Evolutionary conservation across 1,284 basidiomycete genomes (phyloP).

Genomic region (Heterobasidion irregulare): DNA sequence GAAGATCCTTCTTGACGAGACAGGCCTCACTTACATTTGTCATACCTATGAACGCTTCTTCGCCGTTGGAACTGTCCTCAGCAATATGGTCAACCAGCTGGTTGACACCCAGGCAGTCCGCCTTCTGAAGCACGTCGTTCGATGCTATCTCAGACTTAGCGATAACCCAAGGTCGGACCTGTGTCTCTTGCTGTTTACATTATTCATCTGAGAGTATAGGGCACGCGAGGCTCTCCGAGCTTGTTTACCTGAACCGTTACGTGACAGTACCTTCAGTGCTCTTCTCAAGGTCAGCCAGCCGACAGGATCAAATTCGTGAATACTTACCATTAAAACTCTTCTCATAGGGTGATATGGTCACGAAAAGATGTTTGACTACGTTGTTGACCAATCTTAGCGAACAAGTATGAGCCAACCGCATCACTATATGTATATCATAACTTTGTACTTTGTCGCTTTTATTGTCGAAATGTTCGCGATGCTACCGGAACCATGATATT

Average conservation of each 20-base stretch:
- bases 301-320: background rate
- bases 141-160: slow-evolving; percentile 93
- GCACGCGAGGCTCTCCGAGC: slow-evolving; percentile 94
- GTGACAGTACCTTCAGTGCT: slow-evolving; percentile 89
- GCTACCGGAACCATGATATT: too few species aligned
- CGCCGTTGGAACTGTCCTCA: slow-evolving; percentile 95
- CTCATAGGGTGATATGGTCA: slow-evolving; percentile 85
- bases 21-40: slow-evolving; percentile 97
- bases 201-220: slow-evolving; percentile 29
- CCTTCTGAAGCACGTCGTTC: slow-evolving; percentile 95
- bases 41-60: slow-evolving; percentile 99
- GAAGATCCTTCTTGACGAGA: slow-evolving; percentile 97
- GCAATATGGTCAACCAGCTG: slow-evolving; percentile 97
- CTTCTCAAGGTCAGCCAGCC: slow-evolving; percentile 66
- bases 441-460: background rate
- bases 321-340: slow-evolving; percentile 1
- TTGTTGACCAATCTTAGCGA: slow-evolving; percentile 89
- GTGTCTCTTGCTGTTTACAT: background rate
- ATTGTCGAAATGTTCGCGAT: background rate
- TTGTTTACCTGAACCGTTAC: slow-evolving; percentile 93
- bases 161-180: slow-evolving; percentile 83
- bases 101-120: slow-evolving; percentile 97
- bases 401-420: slow-evolving; percentile 11
- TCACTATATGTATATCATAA: slow-evolving; percentile 14
- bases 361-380: slow-evolving; percentile 93